Evolutionary conservation across 2,329 filamentous ascomycete genomes (phyloP).

Genomic region (Bretziella fagacearum): DNA sequence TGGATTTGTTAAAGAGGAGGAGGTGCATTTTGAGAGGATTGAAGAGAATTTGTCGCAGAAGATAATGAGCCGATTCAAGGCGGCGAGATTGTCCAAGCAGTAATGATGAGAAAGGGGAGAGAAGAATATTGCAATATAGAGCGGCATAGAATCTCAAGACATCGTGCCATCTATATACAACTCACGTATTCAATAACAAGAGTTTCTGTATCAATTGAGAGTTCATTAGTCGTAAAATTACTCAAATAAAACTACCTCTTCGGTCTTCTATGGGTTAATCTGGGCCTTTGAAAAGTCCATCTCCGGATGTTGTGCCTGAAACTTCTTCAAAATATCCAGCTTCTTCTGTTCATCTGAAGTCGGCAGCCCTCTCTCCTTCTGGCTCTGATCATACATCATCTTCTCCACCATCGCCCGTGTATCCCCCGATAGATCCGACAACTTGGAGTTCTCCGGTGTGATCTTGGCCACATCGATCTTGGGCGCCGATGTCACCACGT

Average conservation of each 20-base stretch:
- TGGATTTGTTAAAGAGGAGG: conserved; percentile 59
- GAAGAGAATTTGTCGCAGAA: conserved; percentile 47
- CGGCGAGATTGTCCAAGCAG: conserved; percentile 43
- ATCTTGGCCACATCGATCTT: conserved; percentile 94
- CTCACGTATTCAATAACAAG: too few species aligned
- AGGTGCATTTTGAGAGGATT: conserved; percentile 48
- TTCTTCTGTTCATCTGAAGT: conserved; percentile 94
- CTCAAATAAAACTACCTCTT: neutral
- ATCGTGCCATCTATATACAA: neutral
- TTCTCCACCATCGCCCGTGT: conserved; percentile 97
- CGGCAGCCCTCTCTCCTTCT: conserved; percentile 83
- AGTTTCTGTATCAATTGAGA: too few species aligned
- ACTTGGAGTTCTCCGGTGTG: conserved; percentile 75
- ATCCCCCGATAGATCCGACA: conserved; percentile 85
- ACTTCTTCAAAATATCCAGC: conserved; percentile 79
- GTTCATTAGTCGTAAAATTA: neutral
- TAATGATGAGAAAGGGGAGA: conserved; percentile 19
- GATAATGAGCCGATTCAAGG: conserved; percentile 60
- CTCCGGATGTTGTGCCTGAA: conserved; percentile 63
- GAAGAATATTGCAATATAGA: neutral
- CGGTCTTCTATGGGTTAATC: conserved; percentile 30
- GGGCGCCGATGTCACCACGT: conserved; percentile 72
- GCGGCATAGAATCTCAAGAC: neutral
- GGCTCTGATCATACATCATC: conserved; percentile 99
- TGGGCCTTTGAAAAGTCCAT: conserved; percentile 58